These are phyloP conservation scores for Apiotrichum veenhuisii DNA, from an alignment of 1,284 basidiomycete species.

Conservation along the genomic window DNA sequence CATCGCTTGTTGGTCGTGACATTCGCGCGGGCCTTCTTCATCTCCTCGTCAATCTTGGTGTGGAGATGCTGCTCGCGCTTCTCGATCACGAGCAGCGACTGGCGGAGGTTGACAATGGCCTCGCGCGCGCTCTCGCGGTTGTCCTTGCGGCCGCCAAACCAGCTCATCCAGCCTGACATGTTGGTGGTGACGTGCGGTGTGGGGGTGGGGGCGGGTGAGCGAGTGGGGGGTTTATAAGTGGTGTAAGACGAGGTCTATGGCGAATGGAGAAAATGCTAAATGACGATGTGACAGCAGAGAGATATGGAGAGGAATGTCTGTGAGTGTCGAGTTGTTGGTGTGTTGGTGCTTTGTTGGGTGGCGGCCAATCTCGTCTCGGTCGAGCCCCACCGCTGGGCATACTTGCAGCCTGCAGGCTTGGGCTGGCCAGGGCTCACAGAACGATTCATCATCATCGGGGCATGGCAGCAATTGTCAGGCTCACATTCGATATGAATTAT, in stretches of 20 bases:
- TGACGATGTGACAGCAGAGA: too few species aligned
- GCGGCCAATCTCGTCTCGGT: too few species aligned
- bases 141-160: constrained; percentile 65
- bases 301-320: too few species aligned
- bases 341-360: too few species aligned
- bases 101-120: constrained; percentile 78
- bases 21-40: constrained; percentile 86
- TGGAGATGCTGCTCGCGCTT: constrained; percentile 98
- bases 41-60: constrained; percentile 95
- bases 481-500: not conserved
- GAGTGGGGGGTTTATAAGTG: not conserved
- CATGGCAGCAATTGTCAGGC: not conserved
- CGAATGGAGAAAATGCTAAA: too few species aligned
- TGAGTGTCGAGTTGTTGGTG: too few species aligned
- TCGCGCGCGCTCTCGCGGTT: constrained; percentile 74
- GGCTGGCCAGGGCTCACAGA: not conserved
- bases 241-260: too few species aligned
- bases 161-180: constrained; percentile 86
- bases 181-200: constrained; percentile 41
- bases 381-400: too few species aligned
- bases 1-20: constrained; percentile 91
- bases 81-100: constrained; percentile 92
- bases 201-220: not conserved
- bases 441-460: not conserved
- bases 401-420: not conserved